These are phyloP conservation scores for Triticum turgidum DNA, from an alignment of 176 grass and related monocot species.

Conservation along the genomic window DNA sequence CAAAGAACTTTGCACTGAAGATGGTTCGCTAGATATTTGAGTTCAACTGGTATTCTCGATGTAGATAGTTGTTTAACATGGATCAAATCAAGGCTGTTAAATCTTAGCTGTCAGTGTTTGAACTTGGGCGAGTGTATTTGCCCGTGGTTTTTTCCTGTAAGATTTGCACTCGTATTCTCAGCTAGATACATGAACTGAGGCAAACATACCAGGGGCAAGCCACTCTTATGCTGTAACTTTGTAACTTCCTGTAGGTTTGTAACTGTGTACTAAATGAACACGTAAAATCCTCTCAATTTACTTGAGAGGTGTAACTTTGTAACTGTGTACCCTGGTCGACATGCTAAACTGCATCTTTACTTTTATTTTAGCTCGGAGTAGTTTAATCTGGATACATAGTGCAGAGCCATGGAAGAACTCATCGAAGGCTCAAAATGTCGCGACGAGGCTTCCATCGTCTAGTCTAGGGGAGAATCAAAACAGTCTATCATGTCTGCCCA, in stretches of 20 bases:
- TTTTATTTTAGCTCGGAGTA: background rate
- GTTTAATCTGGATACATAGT: too few relatives aligned
- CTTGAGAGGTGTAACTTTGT: background rate
- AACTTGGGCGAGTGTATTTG: background rate
- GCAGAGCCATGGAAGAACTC: background rate
- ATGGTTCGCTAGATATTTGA: too few relatives aligned
- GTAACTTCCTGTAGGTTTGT: background rate
- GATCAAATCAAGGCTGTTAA: background rate
- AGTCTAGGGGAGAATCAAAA: background rate
- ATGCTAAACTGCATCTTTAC: background rate
- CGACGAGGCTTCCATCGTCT: background rate
- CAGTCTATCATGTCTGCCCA: background rate
- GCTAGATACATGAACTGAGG: background rate
- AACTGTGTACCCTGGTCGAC: background rate
- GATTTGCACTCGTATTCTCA: background rate
- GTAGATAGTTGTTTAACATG: constrained; percentile 18
- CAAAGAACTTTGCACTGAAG: constrained; percentile 32
- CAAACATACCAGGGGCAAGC: background rate
- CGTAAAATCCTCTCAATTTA: too few relatives aligned
- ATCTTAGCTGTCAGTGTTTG: background rate
- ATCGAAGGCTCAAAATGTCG: background rate
- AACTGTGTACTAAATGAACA: too few relatives aligned
- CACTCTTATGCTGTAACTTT: background rate
- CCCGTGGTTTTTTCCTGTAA: background rate
- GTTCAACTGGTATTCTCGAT: background rate